phyloP scores from a whole-genome alignment of 1,139 yeast genomes.

The Keqinozyma sinolaborantium region DNA sequence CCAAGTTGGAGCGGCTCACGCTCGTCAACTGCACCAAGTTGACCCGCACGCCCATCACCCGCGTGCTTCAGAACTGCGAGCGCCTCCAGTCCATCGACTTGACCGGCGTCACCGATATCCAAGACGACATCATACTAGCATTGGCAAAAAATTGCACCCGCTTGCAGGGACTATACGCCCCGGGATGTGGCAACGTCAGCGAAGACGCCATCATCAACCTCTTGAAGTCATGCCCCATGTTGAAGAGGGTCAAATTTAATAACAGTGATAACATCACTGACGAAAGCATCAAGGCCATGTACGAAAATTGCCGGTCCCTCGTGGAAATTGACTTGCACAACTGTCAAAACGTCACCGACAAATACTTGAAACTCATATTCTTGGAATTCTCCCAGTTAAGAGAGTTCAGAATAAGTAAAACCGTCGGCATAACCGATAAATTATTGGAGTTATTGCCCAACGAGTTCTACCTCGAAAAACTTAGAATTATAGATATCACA shows the following conservation, averaged over 20 bases:
- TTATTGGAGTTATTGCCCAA: slow-evolving; percentile 48
- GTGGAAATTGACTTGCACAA: slow-evolving; percentile 90
- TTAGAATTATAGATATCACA: slow-evolving; percentile 82
- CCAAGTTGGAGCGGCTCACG: slow-evolving; percentile 79
- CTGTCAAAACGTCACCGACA: slow-evolving; percentile 71
- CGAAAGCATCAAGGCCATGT: slow-evolving; percentile 59
- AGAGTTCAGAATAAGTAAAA: slow-evolving; percentile 79
- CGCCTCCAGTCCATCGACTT: slow-evolving; percentile 83
- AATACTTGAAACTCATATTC: slow-evolving; percentile 58
- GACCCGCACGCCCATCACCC: slow-evolving; percentile 58
- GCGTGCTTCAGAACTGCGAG: slow-evolving; percentile 61
- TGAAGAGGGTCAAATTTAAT: slow-evolving; percentile 80
- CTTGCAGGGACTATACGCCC: slow-evolving; percentile 87
- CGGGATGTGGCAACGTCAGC: slow-evolving; percentile 70
- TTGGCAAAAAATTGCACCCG: slow-evolving; percentile 70
- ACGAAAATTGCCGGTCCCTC: slow-evolving; percentile 67
- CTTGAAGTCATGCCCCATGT: slow-evolving; percentile 62
- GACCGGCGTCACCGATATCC: slow-evolving; percentile 70
- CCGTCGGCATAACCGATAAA: slow-evolving; percentile 65
- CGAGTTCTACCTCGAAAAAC: slow-evolving; percentile 41
- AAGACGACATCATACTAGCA: slow-evolving; percentile 67
- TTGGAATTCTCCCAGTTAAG: slow-evolving; percentile 65
- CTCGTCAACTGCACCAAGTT: slow-evolving; percentile 75
- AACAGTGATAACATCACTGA: slow-evolving; percentile 70
- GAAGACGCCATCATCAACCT: slow-evolving; percentile 63